Percentiles rank a stretch among this genome's conserved stretches.
Conservation (phyloP, 148 eudicot species). For the Vaccinium corymbosum region DNA sequence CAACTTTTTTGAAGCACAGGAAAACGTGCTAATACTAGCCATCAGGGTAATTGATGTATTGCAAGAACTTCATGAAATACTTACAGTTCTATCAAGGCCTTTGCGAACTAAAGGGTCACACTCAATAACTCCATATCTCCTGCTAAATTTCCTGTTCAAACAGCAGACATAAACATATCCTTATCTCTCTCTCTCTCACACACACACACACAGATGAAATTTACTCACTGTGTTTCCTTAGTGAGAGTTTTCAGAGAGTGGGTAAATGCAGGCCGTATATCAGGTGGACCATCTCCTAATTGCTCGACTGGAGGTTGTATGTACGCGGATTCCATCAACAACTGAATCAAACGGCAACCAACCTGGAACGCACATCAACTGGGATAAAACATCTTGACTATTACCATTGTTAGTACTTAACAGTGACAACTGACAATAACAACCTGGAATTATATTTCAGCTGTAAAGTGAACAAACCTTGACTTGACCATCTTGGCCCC, state of each 20-base stretch:
- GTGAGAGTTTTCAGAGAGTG: slow-evolving; percentile 53
- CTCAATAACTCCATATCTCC: slow-evolving; percentile 75
- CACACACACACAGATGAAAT: not conserved
- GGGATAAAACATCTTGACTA: not conserved
- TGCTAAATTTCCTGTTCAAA: slow-evolving; percentile 47
- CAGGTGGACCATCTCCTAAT: slow-evolving; percentile 53
- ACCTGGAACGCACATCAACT: slow-evolving; percentile 47
- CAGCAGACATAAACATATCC: slow-evolving; percentile 14
- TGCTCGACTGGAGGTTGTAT: slow-evolving; percentile 74
- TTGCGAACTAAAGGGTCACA: slow-evolving; percentile 73
- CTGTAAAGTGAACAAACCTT: slow-evolving; percentile 47
- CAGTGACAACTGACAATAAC: not conserved
- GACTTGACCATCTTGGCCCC: slow-evolving; percentile 76
- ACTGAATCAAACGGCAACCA: slow-evolving; percentile 75
- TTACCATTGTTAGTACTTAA: not conserved
- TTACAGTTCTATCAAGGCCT: slow-evolving; percentile 86
- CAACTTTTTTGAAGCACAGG: not conserved
- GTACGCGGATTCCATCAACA: slow-evolving; percentile 75
- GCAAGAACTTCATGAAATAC: slow-evolving; percentile 22
- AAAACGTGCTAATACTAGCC: not conserved
- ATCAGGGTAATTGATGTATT: not conserved
- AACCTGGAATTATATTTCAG: not conserved
- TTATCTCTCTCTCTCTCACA: not conserved
- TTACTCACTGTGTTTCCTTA: slow-evolving; percentile 58
- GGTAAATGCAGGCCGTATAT: slow-evolving; percentile 85